Evolutionary conservation across 345 rosid genomes (phyloP).

Genomic region (Trapa bicornis): DNA sequence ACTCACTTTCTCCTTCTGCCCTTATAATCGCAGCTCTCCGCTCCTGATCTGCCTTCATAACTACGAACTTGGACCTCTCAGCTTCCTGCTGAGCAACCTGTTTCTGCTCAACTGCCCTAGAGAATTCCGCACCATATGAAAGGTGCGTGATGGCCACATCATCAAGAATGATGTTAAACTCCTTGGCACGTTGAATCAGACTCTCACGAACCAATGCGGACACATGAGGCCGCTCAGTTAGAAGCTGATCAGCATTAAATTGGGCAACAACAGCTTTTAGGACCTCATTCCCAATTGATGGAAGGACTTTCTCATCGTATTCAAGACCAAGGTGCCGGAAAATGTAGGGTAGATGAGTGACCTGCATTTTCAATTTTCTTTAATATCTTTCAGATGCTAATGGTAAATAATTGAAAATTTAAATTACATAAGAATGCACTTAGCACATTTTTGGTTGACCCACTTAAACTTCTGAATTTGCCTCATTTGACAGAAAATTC

Average conservation of each 20-base stretch:
- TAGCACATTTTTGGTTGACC: too few species aligned
- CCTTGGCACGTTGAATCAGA: slow-evolving; percentile 63
- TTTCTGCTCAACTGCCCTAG: slow-evolving; percentile 91
- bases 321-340: slow-evolving; percentile 85
- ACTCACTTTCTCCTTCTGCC: slow-evolving; percentile 98
- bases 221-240: slow-evolving; percentile 94
- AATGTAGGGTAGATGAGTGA: slow-evolving; percentile 51
- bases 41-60: slow-evolving; percentile 97
- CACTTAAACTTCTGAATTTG: too few species aligned
- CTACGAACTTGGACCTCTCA: slow-evolving; percentile 85
- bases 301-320: slow-evolving; percentile 91
- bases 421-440: too few species aligned
- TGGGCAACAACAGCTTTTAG: slow-evolving; percentile 94
- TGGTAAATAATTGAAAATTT: not conserved
- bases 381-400: not conserved
- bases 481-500: too few species aligned
- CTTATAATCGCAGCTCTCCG: slow-evolving; percentile 90
- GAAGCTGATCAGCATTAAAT: slow-evolving; percentile 97
- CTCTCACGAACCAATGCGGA: slow-evolving; percentile 74
- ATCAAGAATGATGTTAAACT: slow-evolving; percentile 76
- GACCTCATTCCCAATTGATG: slow-evolving; percentile 97
- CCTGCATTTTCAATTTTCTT: slow-evolving; percentile 24
- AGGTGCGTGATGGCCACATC: slow-evolving; percentile 94
- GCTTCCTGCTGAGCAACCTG: slow-evolving; percentile 99
- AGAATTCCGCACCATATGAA: slow-evolving; percentile 86